Evolutionary conservation across 495 filamentous ascomycete species (phyloP).

Genomic region (Lentithecium fluviatile): DNA sequence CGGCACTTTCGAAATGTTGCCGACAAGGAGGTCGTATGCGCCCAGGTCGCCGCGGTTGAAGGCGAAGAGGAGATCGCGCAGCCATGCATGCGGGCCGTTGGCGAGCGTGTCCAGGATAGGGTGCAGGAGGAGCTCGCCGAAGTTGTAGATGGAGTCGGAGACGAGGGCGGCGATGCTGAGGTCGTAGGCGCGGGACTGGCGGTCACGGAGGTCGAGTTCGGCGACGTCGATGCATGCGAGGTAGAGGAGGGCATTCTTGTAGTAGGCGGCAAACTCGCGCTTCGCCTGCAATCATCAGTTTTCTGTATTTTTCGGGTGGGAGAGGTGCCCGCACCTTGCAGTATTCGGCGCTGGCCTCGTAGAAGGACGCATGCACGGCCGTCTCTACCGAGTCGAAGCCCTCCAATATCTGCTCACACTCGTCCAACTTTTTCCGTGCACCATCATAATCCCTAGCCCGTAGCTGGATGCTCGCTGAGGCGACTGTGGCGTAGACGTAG

Average conservation of each 20-base stretch:
- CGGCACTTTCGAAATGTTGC: conserved; percentile 71
- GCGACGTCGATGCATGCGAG: conserved; percentile 90
- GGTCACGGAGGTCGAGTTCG: conserved; percentile 68
- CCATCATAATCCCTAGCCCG: conserved; percentile 70
- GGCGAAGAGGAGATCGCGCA: conserved; percentile 89
- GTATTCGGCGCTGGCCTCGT: conserved; percentile 92
- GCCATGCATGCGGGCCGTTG: conserved; percentile 68
- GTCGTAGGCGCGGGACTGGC: conserved; percentile 81
- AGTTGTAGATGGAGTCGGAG: conserved; percentile 96
- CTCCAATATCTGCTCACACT: conserved; percentile 83
- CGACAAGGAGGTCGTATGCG: conserved; percentile 77
- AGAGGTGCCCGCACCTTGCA: conserved; percentile 62
- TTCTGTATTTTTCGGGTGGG: background rate
- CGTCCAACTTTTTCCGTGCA: conserved; percentile 80
- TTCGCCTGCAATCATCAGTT: conserved; percentile 54
- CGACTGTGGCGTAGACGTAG: conserved; percentile 87
- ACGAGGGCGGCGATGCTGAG: conserved; percentile 89
- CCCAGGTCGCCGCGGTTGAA: conserved; percentile 95
- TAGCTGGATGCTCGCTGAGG: conserved; percentile 85
- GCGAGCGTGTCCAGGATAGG: conserved; percentile 86
- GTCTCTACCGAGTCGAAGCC: conserved; percentile 93
- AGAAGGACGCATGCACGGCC: conserved; percentile 94
- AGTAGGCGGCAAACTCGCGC: conserved; percentile 89
- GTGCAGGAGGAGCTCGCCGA: conserved; percentile 96
- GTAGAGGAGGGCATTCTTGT: conserved; percentile 96